Base-by-base conservation (phyloP, 495 filamentous ascomycete species). In the Emericellopsis terricola region DNA sequence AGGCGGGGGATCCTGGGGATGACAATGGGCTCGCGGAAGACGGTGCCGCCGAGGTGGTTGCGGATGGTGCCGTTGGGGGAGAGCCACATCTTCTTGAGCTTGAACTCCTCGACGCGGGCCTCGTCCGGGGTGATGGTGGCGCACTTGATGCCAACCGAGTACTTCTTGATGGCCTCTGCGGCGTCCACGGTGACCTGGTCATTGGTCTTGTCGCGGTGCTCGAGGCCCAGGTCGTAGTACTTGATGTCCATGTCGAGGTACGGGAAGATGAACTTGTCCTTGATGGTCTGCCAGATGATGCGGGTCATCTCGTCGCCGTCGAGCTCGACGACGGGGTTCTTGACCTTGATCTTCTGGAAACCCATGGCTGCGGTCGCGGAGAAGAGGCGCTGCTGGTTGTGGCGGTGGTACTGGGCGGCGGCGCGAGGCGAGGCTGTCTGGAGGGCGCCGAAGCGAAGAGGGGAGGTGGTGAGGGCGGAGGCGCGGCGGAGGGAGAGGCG, bases 291-390 rank as follows among this genome's bases (percentile, higher is more conserved):
- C 89, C 89, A 97, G 62, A 97, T 97, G 47, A 97, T 84, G 47
- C 89, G 70, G 39, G 89, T 97, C 89, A 97, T 97, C 72, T 97
- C 89, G 67, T 97, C 89, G 47, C 89, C 89, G 56, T 97, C 89
- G 50, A 97, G 68, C 57, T 87, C 82, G 56, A 97, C 89, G 49
- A 97, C 73, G 39, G 89, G 89, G 59, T 91, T 96, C 72, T 86
- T 78, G 53, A 94, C 86, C 67, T 89, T 82, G 66, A 94, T 94
- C 74, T 92, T 94, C 41, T n/a, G n/a, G n/a, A n/a, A n/a, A n/a
- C n/a, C n/a, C n/a, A n/a, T n/a, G n/a, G n/a, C n/a, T n/a, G 43
- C 37, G 36, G 29, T 19, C n/a, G n/a, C n/a, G n/a, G n/a, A n/a
- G n/a, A n/a, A n/a, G n/a, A n/a, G n/a, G n/a, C n/a, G n/a, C 44